phyloP scores from a whole-genome alignment of 768 basidiomycete species.

The Termitomyces sp. region DNA sequence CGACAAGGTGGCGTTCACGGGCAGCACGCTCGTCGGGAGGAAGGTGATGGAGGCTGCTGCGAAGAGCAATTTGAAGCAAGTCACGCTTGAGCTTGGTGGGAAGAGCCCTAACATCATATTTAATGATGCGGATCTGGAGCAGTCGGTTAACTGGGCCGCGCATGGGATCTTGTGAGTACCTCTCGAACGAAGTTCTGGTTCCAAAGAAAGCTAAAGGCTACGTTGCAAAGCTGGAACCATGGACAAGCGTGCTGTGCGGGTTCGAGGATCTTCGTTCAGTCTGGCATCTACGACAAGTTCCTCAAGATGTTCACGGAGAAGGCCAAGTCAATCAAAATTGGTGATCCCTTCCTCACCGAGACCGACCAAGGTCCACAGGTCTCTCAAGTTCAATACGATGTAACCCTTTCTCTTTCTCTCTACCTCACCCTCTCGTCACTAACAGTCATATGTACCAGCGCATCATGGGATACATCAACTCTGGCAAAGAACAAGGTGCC shows the following conservation, averaged over 20 bases:
- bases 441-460: slow-evolving; percentile 35
- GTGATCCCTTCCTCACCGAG: slow-evolving; percentile 63
- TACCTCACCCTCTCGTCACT: neutral
- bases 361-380: slow-evolving; percentile 79
- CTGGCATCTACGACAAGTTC: slow-evolving; percentile 79
- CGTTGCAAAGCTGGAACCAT: slow-evolving; percentile 49
- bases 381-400: slow-evolving; percentile 71
- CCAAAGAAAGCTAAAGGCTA: neutral
- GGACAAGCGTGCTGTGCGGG: slow-evolving; percentile 89
- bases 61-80: slow-evolving; percentile 74
- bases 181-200: neutral
- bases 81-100: slow-evolving; percentile 76
- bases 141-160: slow-evolving; percentile 65
- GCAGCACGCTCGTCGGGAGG: slow-evolving; percentile 71
- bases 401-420: slow-evolving; percentile 28
- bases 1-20: slow-evolving; percentile 52
- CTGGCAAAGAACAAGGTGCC: slow-evolving; percentile 53
- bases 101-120: slow-evolving; percentile 68
- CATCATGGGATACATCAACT: slow-evolving; percentile 69
- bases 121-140: slow-evolving; percentile 61
- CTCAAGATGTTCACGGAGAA: slow-evolving; percentile 57
- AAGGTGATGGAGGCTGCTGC: slow-evolving; percentile 74
- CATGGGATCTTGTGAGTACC: slow-evolving; percentile 64
- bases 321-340: slow-evolving; percentile 56
- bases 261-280: slow-evolving; percentile 84